Base-by-base conservation (phyloP, 2,329 filamentous ascomycete species). In the Talaromyces verruculosus region DNA sequence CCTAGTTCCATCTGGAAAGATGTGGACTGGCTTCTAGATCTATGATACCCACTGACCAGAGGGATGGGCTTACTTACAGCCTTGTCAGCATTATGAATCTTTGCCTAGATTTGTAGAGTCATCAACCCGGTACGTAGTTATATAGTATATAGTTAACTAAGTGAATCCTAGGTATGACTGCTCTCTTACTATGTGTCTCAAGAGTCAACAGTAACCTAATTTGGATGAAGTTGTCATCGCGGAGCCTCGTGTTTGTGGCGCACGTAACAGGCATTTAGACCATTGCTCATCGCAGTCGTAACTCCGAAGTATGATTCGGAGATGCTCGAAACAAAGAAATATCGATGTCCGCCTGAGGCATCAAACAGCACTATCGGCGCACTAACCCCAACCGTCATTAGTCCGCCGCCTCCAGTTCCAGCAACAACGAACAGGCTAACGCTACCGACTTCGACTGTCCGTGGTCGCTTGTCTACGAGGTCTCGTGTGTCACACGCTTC, bases 401-500 rank as follows among this genome's bases (percentile, higher is more conserved):
- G 57, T 17, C 4, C 55, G 15, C 13, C 51, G 17, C 19, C 51
- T 17, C 25, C 47, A 6, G 45, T 17, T 25, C 10, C 45, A 5
- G 5, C 19, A 30, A 28, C 19, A 25, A 25, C 25, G 13, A 30
- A 51, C 47, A 13, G 19, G 19, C 43, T 25, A n/a, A n/a, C 41
- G 25, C 2, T 25, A 25, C 25, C 25, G 25, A 25, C 25, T 25
- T 25, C 3, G 25, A n/a, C n/a, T 8, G 45, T 28, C 45, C 2
- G 10, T 17, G 17, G 11, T 49, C 45, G 17, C 45, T 53, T 3
- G 28, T 35, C n/a, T 6, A 51, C 22, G 25, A 19, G 53, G 30
- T 39, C 51, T 33, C 49, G 49, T 55, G 51, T 35, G 30, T 55
- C 51, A 35, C 53, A 57, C n/a, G 53, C 33, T 33, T 37, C 33